These are phyloP conservation scores for Clarkia xantiana DNA, from an alignment of 345 rosid genomes.

Conservation along the genomic window DNA sequence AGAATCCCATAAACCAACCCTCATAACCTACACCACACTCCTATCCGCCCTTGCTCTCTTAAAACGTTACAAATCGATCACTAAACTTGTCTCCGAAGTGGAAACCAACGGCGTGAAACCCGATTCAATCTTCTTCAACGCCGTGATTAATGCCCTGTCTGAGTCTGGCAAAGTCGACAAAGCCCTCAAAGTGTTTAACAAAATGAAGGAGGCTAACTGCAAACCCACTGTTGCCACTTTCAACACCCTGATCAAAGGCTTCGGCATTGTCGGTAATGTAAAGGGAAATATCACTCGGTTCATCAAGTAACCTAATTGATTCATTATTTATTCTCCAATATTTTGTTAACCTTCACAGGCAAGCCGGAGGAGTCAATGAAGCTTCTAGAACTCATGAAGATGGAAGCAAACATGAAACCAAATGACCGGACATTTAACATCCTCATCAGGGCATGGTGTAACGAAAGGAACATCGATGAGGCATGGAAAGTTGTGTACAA, in stretches of 20 bases:
- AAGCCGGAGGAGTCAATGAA: slow-evolving; percentile 61
- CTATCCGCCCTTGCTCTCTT: slow-evolving; percentile 54
- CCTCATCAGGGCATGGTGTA: slow-evolving; percentile 76
- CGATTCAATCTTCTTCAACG: slow-evolving; percentile 79
- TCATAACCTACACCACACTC: slow-evolving; percentile 71
- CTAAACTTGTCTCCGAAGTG: slow-evolving; percentile 42
- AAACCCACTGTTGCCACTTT: slow-evolving; percentile 74
- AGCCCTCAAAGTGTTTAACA: slow-evolving; percentile 61
- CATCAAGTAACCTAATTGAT: too few relatives aligned
- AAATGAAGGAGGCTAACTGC: slow-evolving; percentile 72
- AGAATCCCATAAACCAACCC: slow-evolving; percentile 75
- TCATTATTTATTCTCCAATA: too few relatives aligned
- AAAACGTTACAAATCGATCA: slow-evolving; percentile 49
- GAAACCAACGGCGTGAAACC: slow-evolving; percentile 68
- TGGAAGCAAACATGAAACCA: slow-evolving; percentile 44
- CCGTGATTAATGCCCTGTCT: slow-evolving; percentile 77
- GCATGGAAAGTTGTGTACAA: slow-evolving; percentile 67
- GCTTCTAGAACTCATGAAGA: slow-evolving; percentile 43
- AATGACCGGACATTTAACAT: slow-evolving; percentile 70
- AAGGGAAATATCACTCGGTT: too few relatives aligned
- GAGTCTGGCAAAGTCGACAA: slow-evolving; percentile 68
- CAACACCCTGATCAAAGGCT: slow-evolving; percentile 82
- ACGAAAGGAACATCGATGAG: slow-evolving; percentile 38
- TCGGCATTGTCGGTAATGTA: slow-evolving; percentile 31
- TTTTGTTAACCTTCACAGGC: slow-evolving; percentile 4